A percentile compares a stretch with the other conserved stretches of the same genome.
Conservation (phyloP, 2,329 filamentous ascomycete genomes). For the Nigrospora oryzae region DNA sequence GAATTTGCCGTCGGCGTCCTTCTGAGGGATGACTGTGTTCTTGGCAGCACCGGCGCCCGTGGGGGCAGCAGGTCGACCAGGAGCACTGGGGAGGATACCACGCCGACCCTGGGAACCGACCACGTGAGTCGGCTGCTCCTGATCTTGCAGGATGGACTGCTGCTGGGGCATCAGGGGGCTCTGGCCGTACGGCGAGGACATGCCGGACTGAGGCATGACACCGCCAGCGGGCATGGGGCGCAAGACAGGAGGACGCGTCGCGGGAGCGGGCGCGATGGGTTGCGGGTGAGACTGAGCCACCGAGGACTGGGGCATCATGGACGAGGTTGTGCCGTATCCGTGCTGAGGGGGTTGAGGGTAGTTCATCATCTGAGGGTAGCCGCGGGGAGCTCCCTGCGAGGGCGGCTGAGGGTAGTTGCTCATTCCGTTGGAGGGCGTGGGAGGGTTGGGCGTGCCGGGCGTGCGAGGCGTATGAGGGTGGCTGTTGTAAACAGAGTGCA, state of each 20-base stretch:
- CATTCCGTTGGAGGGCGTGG: constrained; percentile 45
- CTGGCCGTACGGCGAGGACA: constrained; percentile 53
- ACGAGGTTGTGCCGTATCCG: constrained; percentile 45
- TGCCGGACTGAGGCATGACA: constrained; percentile 48
- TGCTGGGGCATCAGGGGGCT: constrained; percentile 45
- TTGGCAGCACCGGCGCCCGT: constrained; percentile 63
- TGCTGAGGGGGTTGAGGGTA: constrained; percentile 44
- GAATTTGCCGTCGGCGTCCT: constrained; percentile 96
- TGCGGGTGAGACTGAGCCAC: constrained; percentile 63
- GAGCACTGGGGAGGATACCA: constrained; percentile 85
- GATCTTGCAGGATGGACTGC: constrained; percentile 42
- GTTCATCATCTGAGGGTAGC: constrained; percentile 46
- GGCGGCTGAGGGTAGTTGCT: constrained; percentile 40
- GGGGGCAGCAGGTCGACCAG: constrained; percentile 72
- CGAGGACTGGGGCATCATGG: constrained; percentile 60
- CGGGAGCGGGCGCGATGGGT: constrained; percentile 66
- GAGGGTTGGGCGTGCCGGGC: constrained; percentile 54
- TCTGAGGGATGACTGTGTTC: constrained; percentile 77
- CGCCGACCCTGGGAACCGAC: constrained; percentile 90
- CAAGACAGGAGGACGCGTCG: constrained; percentile 49
- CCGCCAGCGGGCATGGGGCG: constrained; percentile 65
- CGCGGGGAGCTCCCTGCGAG: constrained; percentile 38
- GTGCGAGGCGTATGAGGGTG: constrained; percentile 56
- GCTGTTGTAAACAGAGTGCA: constrained; percentile 48
- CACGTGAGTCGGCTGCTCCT: constrained; percentile 73